A percentile compares a stretch with the other conserved stretches of the same genome.
These are phyloP conservation scores for Neonectria magnoliae DNA, from an alignment of 2,329 filamentous ascomycete genomes.

Conservation along the genomic window DNA sequence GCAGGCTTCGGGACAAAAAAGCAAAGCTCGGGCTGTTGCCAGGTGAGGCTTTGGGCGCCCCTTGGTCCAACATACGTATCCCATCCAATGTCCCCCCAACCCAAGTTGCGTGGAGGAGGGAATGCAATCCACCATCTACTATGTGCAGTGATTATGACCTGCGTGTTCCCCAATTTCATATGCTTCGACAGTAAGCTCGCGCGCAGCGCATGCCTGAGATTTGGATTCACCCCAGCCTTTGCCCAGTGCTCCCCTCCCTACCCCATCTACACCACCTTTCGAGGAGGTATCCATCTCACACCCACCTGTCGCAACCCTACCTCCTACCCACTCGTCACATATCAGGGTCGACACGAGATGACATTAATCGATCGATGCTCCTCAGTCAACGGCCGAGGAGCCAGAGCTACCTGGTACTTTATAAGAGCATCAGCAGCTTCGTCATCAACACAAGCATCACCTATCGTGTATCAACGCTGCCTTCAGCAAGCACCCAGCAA, in stretches of 20 bases:
- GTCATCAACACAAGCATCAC: neutral
- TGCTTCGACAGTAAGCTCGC: neutral
- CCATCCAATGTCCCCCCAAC: slow-evolving; percentile 15
- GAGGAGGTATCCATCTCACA: neutral
- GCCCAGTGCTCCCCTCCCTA: neutral
- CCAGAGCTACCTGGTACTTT: neutral
- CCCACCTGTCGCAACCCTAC: neutral
- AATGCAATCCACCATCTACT: slow-evolving; percentile 5
- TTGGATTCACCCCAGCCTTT: neutral
- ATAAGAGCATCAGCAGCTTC: neutral
- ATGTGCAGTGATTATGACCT: neutral
- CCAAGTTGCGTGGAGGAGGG: neutral
- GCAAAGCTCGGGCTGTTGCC: neutral
- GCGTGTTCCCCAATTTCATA: neutral
- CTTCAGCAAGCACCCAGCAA: neutral
- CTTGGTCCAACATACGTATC: neutral
- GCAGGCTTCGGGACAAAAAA: slow-evolving; percentile 5
- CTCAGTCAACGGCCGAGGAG: too few species aligned
- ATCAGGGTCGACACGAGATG: neutral
- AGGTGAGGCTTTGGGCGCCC: neutral
- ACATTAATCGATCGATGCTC: neutral
- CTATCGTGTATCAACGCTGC: neutral
- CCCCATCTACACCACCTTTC: neutral
- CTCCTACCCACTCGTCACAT: neutral
- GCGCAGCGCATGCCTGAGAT: neutral